phyloP scores from a whole-genome alignment of 139 green algal species.

The Ulvella scutata region DNA sequence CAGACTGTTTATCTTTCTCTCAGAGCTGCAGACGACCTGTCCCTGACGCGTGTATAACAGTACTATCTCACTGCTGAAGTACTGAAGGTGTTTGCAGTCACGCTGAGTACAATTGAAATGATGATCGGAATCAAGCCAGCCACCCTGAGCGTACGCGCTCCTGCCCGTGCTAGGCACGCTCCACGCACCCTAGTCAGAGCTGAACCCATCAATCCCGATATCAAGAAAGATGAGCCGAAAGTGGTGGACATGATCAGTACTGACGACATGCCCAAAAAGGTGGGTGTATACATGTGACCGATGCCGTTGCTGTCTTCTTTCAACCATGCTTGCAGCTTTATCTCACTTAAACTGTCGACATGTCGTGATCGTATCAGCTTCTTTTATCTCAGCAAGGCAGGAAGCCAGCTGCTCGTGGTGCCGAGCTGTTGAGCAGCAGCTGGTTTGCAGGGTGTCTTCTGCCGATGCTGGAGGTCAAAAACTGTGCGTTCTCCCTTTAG shows the following conservation, averaged over 20 bases:
- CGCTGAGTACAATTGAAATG: no score
- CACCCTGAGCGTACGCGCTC: no score
- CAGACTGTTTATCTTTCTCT: no score
- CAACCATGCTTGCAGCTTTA: neutral
- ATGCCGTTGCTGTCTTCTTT: neutral
- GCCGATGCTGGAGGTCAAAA: slow-evolving; percentile 45
- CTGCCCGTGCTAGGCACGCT: neutral
- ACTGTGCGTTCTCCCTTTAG: slow-evolving; percentile 25
- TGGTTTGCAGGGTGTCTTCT: slow-evolving; percentile 23
- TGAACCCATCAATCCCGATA: slow-evolving; percentile 26
- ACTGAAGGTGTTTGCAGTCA: no score
- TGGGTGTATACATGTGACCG: neutral
- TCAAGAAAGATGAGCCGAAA: slow-evolving; percentile 41
- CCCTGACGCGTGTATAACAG: no score
- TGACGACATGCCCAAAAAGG: slow-evolving; percentile 27
- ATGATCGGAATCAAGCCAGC: no score
- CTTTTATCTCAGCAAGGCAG: slow-evolving; percentile 8
- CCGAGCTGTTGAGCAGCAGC: neutral
- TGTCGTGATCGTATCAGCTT: slow-evolving; percentile 2
- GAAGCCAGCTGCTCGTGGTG: neutral
- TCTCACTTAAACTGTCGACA: neutral
- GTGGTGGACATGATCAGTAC: slow-evolving; percentile 29
- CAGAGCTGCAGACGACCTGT: no score
- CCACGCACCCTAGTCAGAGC: neutral
- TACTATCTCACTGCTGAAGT: no score